Percentiles rank a stretch among this genome's conserved stretches.
These are phyloP conservation scores for Backusella tarrabulga DNA, from an alignment of 192 early-diverging fungal genomes.

Conservation along the genomic window DNA sequence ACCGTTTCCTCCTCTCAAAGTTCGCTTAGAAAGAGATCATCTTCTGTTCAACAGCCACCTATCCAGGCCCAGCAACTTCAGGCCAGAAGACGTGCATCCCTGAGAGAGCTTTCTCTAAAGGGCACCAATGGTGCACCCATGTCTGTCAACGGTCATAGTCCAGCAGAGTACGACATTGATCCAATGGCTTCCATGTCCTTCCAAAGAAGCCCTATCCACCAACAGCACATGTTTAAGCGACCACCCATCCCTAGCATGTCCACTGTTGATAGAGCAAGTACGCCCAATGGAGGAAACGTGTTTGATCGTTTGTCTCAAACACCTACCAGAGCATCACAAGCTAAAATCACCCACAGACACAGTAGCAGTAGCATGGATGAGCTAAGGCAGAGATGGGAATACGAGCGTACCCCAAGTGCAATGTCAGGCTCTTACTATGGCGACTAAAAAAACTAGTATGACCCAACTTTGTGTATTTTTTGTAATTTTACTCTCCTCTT, in stretches of 20 bases:
- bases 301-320: conserved; percentile 38
- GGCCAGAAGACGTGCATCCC: conserved; percentile 24
- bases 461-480: not conserved
- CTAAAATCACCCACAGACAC: conserved; percentile 33
- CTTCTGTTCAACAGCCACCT: conserved; percentile 23
- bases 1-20: not conserved
- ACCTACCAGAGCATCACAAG: conserved; percentile 32
- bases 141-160: not conserved
- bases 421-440: conserved; percentile 17
- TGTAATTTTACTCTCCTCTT: not conserved
- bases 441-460: not conserved
- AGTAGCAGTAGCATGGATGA: conserved; percentile 39
- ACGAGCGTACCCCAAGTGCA: conserved; percentile 22
- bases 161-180: not conserved
- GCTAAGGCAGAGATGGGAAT: conserved; percentile 23
- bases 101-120: conserved; percentile 34
- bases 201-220: conserved; percentile 10
- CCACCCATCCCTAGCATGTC: not conserved
- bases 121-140: not conserved
- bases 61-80: conserved; percentile 9
- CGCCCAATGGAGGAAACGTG: conserved; percentile 21
- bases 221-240: conserved; percentile 4
- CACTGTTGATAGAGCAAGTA: conserved; percentile 1
- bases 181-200: conserved; percentile 6
- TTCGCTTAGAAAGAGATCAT: conserved; percentile 20